A percentile compares a stretch with the other conserved stretches of the same genome.
These are phyloP conservation scores for Termitomyces sp. DNA, from an alignment of 768 basidiomycete species.

Conservation along the genomic window DNA sequence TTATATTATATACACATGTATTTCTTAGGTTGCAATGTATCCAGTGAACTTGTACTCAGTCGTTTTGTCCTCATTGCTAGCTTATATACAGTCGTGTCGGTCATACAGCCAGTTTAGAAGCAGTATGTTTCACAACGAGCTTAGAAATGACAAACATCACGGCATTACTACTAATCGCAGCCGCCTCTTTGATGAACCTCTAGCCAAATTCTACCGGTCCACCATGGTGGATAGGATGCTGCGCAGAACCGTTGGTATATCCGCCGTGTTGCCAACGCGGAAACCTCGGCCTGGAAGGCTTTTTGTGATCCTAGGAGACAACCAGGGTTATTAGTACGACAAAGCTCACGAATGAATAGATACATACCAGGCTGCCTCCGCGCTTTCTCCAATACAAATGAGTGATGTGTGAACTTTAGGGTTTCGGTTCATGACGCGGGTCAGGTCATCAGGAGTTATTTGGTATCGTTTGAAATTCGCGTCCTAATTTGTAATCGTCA, in stretches of 20 bases:
- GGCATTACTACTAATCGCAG: neutral
- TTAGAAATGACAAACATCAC: neutral
- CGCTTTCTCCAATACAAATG: constrained; percentile 67
- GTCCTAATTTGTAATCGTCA: constrained; percentile 29
- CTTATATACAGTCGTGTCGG: neutral
- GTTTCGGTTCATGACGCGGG: constrained; percentile 50
- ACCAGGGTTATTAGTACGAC: neutral
- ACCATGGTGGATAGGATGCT: constrained; percentile 59
- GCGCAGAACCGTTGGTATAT: constrained; percentile 59
- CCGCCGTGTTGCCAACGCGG: constrained; percentile 53
- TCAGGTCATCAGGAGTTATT: constrained; percentile 56
- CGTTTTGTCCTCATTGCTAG: neutral
- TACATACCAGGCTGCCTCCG: constrained; percentile 54
- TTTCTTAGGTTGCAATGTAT: neutral
- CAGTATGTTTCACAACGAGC: neutral
- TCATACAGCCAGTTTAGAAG: neutral
- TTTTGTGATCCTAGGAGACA: constrained; percentile 48
- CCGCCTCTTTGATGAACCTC: neutral
- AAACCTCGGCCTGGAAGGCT: constrained; percentile 57
- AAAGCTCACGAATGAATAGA: neutral
- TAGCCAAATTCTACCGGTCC: constrained; percentile 26
- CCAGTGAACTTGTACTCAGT: neutral
- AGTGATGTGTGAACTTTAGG: constrained; percentile 64
- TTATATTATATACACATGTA: neutral
- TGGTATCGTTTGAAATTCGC: constrained; percentile 63